Conservation (phyloP, 1,284 basidiomycete species). For the Fomes fomentarius region DNA sequence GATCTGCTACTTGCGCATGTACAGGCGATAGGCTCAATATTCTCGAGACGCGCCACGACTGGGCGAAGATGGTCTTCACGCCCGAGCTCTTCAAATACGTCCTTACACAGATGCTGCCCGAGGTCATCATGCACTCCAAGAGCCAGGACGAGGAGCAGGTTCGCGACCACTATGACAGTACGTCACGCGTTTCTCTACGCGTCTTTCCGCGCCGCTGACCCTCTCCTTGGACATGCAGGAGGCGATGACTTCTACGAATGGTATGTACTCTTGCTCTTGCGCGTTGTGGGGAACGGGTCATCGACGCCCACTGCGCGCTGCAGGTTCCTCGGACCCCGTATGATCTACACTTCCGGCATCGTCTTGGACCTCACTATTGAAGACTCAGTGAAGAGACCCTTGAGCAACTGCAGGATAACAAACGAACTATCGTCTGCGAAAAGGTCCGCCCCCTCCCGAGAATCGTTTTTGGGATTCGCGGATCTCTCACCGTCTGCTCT, state of each 20-base stretch:
- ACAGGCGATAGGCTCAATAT: conserved; percentile 94
- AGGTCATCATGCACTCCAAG: conserved; percentile 90
- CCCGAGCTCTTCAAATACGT: conserved; percentile 94
- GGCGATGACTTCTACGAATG: conserved; percentile 95
- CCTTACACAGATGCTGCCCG: conserved; percentile 86
- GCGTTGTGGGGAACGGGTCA: no score
- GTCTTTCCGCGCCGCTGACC: conserved; percentile 27
- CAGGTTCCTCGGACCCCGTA: conserved; percentile 94
- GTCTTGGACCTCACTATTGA: conserved; percentile 75
- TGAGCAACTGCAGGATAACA: conserved; percentile 99
- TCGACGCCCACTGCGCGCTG: conserved; percentile 36
- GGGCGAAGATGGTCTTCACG: conserved; percentile 90
- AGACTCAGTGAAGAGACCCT: conserved; percentile 89
- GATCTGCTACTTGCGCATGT: no score
- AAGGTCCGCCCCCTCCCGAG: no score
- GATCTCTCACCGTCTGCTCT: background rate
- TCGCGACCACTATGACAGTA: conserved; percentile 95
- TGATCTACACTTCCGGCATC: conserved; percentile 97
- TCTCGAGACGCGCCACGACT: conserved; percentile 95
- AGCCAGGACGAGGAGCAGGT: conserved; percentile 96
- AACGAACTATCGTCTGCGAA: conserved; percentile 92
- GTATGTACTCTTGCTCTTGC: no score
- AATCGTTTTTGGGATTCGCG: no score
- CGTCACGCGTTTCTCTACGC: conserved; percentile 30
- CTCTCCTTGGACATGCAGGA: conserved; percentile 38